phyloP scores from a whole-genome alignment of 495 filamentous ascomycete genomes.

The Lophiotrema nucula region DNA sequence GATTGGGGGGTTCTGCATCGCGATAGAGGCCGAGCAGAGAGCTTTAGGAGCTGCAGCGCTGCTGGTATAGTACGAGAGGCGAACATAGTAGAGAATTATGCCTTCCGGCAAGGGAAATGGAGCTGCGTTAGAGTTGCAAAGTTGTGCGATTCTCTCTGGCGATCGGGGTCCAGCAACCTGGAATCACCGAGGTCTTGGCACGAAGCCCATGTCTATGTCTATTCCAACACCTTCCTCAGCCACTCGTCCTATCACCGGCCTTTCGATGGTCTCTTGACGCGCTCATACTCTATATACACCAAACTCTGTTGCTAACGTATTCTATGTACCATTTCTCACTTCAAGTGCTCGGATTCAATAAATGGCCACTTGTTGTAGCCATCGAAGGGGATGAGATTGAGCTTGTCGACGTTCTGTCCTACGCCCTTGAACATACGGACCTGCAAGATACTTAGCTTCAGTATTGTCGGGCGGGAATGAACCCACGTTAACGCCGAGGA shows the following conservation, averaged over 20 bases:
- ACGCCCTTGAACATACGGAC: constrained; percentile 39
- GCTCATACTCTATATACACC: too few relatives aligned
- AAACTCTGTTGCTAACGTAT: too few relatives aligned
- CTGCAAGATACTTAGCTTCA: constrained; percentile 9
- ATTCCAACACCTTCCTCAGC: background rate
- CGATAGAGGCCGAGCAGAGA: background rate
- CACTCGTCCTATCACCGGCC: background rate
- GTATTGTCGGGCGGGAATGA: background rate
- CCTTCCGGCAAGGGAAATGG: too few relatives aligned
- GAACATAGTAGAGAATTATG: background rate
- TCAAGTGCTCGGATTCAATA: constrained; percentile 12
- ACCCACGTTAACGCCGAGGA: constrained; percentile 34
- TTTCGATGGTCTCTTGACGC: background rate
- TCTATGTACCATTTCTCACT: too few relatives aligned
- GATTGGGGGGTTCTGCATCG: background rate
- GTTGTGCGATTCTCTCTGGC: too few relatives aligned
- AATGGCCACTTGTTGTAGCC: constrained; percentile 24
- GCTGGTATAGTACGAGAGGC: background rate
- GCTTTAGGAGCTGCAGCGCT: background rate
- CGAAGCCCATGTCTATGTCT: background rate
- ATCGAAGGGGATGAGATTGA: constrained; percentile 25
- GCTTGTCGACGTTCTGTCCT: constrained; percentile 28
- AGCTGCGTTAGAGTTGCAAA: too few relatives aligned
- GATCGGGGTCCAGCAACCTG: too few relatives aligned
- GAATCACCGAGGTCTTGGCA: background rate